Base-by-base conservation (phyloP, 257 asterid species). In the Knoxia roxburghii region DNA sequence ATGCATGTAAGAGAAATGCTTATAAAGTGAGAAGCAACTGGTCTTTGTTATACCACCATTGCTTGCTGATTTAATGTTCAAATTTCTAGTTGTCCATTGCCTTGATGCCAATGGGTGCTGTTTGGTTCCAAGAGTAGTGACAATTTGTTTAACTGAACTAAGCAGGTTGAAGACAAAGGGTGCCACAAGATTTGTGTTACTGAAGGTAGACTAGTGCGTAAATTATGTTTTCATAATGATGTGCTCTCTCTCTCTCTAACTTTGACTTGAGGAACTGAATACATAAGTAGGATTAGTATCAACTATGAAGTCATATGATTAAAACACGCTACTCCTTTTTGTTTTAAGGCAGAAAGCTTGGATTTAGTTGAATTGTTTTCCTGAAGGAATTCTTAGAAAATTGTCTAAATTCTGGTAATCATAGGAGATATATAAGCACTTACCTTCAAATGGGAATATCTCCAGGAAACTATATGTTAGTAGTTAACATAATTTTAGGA, bases 91-190 rank as follows among this genome's bases (percentile, higher is more conserved):
- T 40, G 52, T 62, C 23, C 6, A 43, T 56, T 55, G 35, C 17
- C 24, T 15, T 43, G 20, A 13, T 40, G 11, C 0, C 50, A 45
- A n/a, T 40, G 2, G 13, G 5, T 58, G 50, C 32, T 33, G 23
- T 45, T 33, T 50, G 61, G 37, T 27, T 45, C 71, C 2, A 33
- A 50, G 51, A 26, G 35, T 41, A 14, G 43, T 63, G 12, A 14
- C 68, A 74, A 72, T 60, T 24, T 37, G 69, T 64, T 72, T 74
- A 67, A 68, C 58, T 76, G 71, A 74, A 72, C 23, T 40, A 58
- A 82, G 81, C 95, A 89, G 92, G 84, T 78, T 71, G 79, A 56
- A 65, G 52, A 59, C 55, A 69, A 54, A 64, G 43, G 58, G 67
- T 65, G 21, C 41, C 76, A 74, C 75, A 72, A 69, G 64, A 73